Conservation (phyloP, 148 eudicot species). For the Amaranthus cruentus region DNA sequence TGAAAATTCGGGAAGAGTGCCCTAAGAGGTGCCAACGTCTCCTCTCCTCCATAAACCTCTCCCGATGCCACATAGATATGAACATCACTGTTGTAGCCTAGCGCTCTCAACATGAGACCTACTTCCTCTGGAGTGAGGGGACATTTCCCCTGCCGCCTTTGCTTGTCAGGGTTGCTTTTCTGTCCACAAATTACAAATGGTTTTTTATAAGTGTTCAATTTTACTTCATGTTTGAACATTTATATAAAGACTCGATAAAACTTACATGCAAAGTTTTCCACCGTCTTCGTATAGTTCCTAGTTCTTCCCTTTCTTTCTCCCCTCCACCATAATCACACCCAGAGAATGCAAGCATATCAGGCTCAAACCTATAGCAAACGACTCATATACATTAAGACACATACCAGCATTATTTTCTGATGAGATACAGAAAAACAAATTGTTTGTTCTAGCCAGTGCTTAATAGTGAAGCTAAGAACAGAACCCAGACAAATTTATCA, state of each 20-base stretch:
- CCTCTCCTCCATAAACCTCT: conserved; percentile 75
- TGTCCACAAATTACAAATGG: conserved; percentile 29
- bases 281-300: conserved; percentile 53
- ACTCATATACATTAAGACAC: background rate
- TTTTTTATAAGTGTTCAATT: background rate
- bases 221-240: background rate
- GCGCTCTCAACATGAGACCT: conserved; percentile 80
- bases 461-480: background rate
- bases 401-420: background rate
- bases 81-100: conserved; percentile 60
- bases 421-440: background rate
- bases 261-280: conserved; percentile 89
- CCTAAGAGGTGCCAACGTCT: conserved; percentile 70
- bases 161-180: conserved; percentile 70
- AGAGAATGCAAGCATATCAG: conserved; percentile 96
- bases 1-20: conserved; percentile 76
- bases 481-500: background rate
- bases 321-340: conserved; percentile 95
- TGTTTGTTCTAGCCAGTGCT: background rate
- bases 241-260: background rate
- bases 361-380: conserved; percentile 58
- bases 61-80: conserved; percentile 90
- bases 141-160: conserved; percentile 79
- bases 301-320: conserved; percentile 62
- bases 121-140: conserved; percentile 89